These are phyloP conservation scores for Pterocarpus santalinus DNA, from an alignment of 306 rosid genomes.

Conservation along the genomic window DNA sequence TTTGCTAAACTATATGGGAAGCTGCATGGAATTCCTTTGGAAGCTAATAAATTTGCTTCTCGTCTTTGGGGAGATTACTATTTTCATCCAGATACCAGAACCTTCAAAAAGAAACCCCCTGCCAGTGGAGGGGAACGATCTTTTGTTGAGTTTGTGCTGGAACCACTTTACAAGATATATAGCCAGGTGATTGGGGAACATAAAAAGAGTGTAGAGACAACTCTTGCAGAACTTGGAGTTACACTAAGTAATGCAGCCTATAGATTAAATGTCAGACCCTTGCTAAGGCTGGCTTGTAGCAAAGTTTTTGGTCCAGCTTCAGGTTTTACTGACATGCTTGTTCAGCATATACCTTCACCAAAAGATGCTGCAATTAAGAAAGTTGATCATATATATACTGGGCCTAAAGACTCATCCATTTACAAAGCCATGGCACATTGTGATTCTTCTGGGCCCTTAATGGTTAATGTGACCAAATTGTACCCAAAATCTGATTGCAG, in stretches of 20 bases:
- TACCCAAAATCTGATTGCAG: constrained; percentile 99
- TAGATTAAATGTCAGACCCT: constrained; percentile 91
- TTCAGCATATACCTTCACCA: constrained; percentile 94
- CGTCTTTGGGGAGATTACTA: constrained; percentile 95
- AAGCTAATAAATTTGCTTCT: constrained; percentile 84
- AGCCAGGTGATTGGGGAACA: constrained; percentile 99
- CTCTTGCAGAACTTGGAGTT: constrained; percentile 95
- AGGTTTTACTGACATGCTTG: constrained; percentile 97
- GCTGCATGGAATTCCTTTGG: constrained; percentile 85
- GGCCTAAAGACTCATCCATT: constrained; percentile 86
- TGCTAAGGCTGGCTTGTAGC: constrained; percentile 96
- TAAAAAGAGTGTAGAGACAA: constrained; percentile 97
- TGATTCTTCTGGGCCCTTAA: constrained; percentile 86
- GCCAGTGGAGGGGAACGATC: constrained; percentile 92
- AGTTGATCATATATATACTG: constrained; percentile 89
- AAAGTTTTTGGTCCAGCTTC: constrained; percentile 91
- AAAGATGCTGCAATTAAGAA: constrained; percentile 82
- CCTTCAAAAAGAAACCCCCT: constrained; percentile 88
- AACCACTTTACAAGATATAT: constrained; percentile 91
- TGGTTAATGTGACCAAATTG: constrained; percentile 92
- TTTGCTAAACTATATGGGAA: constrained; percentile 89
- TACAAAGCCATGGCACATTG: constrained; percentile 90
- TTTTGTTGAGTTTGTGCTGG: constrained; percentile 93
- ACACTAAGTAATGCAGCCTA: constrained; percentile 94
- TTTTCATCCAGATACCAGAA: constrained; percentile 82